phyloP scores from a whole-genome alignment of 148 eudicot species.

The Pharnaceum exiguum region DNA sequence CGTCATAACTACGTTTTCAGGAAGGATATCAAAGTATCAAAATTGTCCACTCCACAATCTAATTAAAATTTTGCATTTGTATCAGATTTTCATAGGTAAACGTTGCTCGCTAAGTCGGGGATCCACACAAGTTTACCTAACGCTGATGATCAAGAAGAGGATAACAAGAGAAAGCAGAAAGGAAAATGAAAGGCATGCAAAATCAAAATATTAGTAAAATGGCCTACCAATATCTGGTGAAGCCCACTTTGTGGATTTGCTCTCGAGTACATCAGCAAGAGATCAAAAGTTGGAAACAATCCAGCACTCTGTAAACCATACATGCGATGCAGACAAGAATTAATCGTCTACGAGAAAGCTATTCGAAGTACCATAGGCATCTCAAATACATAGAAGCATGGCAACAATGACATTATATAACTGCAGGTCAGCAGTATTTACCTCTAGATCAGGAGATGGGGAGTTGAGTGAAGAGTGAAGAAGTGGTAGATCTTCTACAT shows the following conservation, averaged over 20 bases:
- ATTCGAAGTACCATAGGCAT: background rate
- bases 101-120: too few species aligned
- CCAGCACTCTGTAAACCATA: slow-evolving; percentile 69
- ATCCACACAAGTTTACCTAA: too few species aligned
- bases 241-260: slow-evolving; percentile 48
- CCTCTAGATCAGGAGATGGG: slow-evolving; percentile 84
- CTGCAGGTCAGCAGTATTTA: slow-evolving; percentile 9
- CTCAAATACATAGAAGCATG: background rate
- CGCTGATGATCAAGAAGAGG: too few species aligned
- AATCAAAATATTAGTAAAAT: background rate
- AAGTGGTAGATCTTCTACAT: slow-evolving; percentile 63
- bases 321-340: background rate
- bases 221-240: slow-evolving; percentile 69
- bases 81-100: too few species aligned
- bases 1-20: too few species aligned
- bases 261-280: slow-evolving; percentile 74
- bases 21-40: too few species aligned
- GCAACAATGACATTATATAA: background rate
- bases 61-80: too few species aligned
- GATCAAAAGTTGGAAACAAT: slow-evolving; percentile 83
- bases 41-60: too few species aligned
- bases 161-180: too few species aligned
- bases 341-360: too few species aligned
- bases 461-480: slow-evolving; percentile 64
- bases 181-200: too few species aligned